phyloP scores from a whole-genome alignment of 129 eudicot genomes.

The Lonicera japonica region DNA sequence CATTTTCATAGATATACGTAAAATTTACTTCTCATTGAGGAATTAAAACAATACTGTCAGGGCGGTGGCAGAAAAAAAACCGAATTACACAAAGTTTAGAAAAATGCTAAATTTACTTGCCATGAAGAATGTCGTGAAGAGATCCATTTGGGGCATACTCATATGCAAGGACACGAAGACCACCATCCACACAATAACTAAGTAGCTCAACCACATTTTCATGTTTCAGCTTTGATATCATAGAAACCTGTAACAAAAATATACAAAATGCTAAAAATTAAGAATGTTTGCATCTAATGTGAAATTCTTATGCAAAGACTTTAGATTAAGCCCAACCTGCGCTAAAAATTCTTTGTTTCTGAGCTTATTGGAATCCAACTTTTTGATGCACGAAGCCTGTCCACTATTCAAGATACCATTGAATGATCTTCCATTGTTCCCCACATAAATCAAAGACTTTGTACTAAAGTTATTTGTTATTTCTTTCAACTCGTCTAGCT shows the following conservation, averaged over 20 bases:
- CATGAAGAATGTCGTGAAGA: conserved; percentile 92
- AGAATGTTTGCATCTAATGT: background rate
- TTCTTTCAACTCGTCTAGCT: no score
- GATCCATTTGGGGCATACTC: conserved; percentile 94
- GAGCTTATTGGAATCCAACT: conserved; percentile 91
- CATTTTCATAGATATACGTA: no score
- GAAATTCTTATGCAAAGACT: background rate
- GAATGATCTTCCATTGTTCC: conserved; percentile 88
- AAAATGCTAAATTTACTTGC: conserved; percentile 22
- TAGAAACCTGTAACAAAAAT: conserved; percentile 59
- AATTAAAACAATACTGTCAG: background rate
- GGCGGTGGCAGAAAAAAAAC: no score
- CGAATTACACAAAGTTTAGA: background rate
- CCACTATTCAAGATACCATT: conserved; percentile 78
- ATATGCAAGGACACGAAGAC: conserved; percentile 69
- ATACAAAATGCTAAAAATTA: background rate
- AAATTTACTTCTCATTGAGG: no score
- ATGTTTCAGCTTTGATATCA: conserved; percentile 81
- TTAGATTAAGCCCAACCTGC: conserved; percentile 45
- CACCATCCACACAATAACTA: conserved; percentile 82
- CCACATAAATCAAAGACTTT: no score
- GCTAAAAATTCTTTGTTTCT: conserved; percentile 76
- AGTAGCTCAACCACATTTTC: conserved; percentile 76
- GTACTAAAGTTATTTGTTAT: no score
- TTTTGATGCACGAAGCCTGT: conserved; percentile 76